phyloP scores from a whole-genome alignment of 73 alveolate species.

The Paraurostyla sp. region DNA sequence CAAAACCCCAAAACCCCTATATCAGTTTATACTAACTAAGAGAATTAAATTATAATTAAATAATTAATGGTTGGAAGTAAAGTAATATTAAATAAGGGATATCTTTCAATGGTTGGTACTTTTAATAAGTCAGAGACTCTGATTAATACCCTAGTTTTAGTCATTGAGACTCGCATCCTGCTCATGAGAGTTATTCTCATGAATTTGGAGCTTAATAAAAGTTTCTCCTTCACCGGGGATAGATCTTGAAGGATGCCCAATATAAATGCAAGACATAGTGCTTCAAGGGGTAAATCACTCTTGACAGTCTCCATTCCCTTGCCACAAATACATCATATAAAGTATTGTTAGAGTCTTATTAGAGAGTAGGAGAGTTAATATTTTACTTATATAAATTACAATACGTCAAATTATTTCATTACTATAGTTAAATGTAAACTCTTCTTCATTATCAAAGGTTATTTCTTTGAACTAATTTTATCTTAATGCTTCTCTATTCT shows the following conservation, averaged over 20 bases:
- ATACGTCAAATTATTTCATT: not conserved
- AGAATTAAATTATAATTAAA: no score
- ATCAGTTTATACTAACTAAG: no score
- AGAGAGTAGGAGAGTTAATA: not conserved
- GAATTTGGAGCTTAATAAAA: constrained; percentile 5
- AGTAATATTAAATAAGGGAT: no score
- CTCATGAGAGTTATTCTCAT: constrained; percentile 14
- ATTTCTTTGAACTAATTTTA: no score
- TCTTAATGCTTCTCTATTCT: no score
- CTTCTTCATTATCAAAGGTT: no score
- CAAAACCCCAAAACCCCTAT: no score
- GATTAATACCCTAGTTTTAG: not conserved
- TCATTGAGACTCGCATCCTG: constrained; percentile 3
- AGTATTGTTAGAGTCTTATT: not conserved
- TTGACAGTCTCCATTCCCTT: constrained; percentile 58
- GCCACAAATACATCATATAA: constrained; percentile 21
- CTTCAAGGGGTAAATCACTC: constrained; percentile 62
- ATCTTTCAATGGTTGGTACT: no score
- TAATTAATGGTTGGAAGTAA: no score
- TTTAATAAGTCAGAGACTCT: constrained; percentile 14
- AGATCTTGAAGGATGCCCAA: not conserved
- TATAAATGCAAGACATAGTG: constrained; percentile 53
- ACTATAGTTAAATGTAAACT: no score
- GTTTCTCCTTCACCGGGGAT: constrained; percentile 1
- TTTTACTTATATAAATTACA: not conserved